Percentiles rank a stretch among this genome's conserved stretches.
phyloP scores from a whole-genome alignment of 345 rosid genomes.

The Nasturtium officinale region DNA sequence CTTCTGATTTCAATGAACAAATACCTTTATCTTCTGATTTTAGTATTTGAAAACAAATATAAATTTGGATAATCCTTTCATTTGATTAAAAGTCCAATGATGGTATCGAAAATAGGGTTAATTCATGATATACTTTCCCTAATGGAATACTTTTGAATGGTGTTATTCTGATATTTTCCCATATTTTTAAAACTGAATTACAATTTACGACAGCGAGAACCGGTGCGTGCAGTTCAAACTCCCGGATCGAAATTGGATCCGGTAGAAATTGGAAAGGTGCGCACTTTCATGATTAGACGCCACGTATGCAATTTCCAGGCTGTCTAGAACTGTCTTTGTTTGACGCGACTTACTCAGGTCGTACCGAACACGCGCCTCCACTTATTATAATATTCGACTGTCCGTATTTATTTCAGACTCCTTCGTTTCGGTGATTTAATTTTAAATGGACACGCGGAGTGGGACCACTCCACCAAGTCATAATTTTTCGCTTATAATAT shows the following conservation, averaged over 20 bases:
- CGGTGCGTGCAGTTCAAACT: constrained; percentile 22
- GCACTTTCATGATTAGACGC: constrained; percentile 34
- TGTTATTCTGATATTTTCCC: not conserved
- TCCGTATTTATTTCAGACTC: not conserved
- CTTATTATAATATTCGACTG: not conserved
- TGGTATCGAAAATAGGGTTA: not conserved
- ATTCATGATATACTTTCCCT: not conserved
- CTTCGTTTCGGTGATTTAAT: not conserved
- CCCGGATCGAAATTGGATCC: constrained; percentile 8
- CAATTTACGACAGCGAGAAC: no score
- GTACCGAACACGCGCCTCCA: constrained; percentile 26
- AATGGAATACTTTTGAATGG: not conserved
- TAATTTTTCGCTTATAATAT: not conserved
- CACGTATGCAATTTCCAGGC: constrained; percentile 35
- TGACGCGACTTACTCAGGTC: constrained; percentile 27
- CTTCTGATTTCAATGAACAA: no score
- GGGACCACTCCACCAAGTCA: not conserved
- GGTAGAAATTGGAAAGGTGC: not conserved
- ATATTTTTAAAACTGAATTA: no score
- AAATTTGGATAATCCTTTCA: not conserved
- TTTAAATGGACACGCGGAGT: not conserved
- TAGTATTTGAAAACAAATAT: no score
- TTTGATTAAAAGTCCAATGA: not conserved
- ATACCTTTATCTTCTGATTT: not conserved
- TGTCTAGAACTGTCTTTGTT: constrained; percentile 25